phyloP scores from a whole-genome alignment of 352 stramenopile species.

The Peronospora farinosa region DNA sequence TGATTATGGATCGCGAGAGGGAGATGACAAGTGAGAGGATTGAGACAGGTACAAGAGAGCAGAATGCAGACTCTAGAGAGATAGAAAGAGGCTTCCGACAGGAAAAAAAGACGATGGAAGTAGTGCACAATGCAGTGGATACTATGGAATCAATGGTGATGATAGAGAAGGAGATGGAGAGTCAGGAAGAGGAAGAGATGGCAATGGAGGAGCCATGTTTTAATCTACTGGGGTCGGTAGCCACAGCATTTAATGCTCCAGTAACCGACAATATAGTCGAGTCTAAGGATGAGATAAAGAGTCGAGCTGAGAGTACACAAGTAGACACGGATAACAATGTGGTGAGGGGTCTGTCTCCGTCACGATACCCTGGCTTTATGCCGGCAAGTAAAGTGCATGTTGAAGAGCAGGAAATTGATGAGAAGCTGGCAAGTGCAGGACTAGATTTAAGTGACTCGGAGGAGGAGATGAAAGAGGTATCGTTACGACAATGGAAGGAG shows the following conservation, averaged over 20 bases:
- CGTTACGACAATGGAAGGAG: conserved; percentile 5
- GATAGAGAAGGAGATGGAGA: conserved; percentile 3
- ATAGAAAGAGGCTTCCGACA: neutral
- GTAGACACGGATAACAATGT: conserved; percentile 5
- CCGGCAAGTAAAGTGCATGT: conserved; percentile 22
- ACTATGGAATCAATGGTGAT: conserved; percentile 4
- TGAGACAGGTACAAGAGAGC: conserved; percentile 4
- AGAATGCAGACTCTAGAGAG: conserved; percentile 1
- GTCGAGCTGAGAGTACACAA: conserved; percentile 4
- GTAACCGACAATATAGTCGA: neutral
- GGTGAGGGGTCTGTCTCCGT: conserved; percentile 3
- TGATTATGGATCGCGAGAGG: conserved; percentile 1
- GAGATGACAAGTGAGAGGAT: conserved; percentile 4
- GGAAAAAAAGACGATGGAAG: neutral
- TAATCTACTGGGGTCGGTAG: conserved; percentile 34
- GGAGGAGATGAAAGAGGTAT: conserved; percentile 6
- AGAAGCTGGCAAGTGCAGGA: conserved; percentile 43
- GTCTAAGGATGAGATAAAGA: neutral
- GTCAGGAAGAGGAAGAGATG: conserved; percentile 17
- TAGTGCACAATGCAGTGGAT: neutral
- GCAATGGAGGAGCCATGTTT: conserved; percentile 40
- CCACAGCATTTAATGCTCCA: conserved; percentile 16
- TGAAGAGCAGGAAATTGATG: conserved; percentile 24
- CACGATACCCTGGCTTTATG: conserved; percentile 17
- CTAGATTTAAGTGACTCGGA: conserved; percentile 51